Base-by-base conservation (phyloP, 768 basidiomycete genomes). In the Lactarius indigo region DNA sequence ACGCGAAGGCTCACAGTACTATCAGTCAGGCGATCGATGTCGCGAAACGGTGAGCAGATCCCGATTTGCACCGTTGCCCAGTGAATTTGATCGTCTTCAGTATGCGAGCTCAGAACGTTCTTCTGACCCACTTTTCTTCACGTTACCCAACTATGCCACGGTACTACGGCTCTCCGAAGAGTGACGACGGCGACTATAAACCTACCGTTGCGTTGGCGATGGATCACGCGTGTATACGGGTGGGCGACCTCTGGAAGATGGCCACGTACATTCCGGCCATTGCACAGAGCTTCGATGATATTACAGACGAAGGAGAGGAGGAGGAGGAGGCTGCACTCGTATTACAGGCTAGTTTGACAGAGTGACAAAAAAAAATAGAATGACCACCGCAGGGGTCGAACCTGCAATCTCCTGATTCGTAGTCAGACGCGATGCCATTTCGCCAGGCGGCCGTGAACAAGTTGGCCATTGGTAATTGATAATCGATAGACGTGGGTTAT, bases 381-480 rank as follows among this genome's bases (percentile, higher is more conserved):
- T 89, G 89, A 90, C 88, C 89, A 87, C 87, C 85, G 86, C 88
- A 91, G 89, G 89, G 86, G 83, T 91, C 88, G 90, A 91, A 91
- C 90, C 90, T 91, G 88, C 89, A 90, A 90, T 90, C 90, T 91
- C 89, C 90, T 90, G 90, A 90, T 90, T 89, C 88, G 89, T 89
- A 90, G 89, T 90, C 89, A 91, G 89, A 91, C 89, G 89, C 89
- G 89, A 91, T 91, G 88, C 90, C 90, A 90, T 90, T 91, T 90
- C 89, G 89, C 89, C 89, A 90, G 87, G 86, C 89, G 87, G 88
- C 89, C 89, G 17, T 33, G 12, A 31, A 5, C 5, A 0, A 1
- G 0, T 3, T 13, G 9, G 1, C 3, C 1, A 50, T 50, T 50
- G 12, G 5, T 50, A 26, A 50, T 50, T 50, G 47, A 50, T 26